Percentiles rank a stretch among this genome's conserved stretches.
These are phyloP conservation scores for Neurospora sp. DNA, from an alignment of 2,329 filamentous ascomycete species.

Conservation along the genomic window DNA sequence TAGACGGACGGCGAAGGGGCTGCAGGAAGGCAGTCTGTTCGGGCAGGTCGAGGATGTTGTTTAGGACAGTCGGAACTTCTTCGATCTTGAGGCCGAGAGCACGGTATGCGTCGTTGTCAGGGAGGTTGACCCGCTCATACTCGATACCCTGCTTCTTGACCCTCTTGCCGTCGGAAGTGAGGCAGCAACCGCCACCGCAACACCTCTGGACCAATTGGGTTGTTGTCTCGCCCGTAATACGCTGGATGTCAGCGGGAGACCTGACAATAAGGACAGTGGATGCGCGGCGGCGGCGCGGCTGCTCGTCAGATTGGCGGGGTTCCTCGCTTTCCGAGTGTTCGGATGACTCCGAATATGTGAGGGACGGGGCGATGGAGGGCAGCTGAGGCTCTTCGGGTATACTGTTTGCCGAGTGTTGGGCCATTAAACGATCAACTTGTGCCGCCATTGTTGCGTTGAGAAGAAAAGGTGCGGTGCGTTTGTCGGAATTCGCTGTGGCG, in stretches of 20 bases:
- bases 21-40: conserved; percentile 65
- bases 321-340: conserved; percentile 46
- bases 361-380: conserved; percentile 47
- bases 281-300: conserved; percentile 47
- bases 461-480: not conserved
- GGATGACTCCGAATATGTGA: conserved; percentile 52
- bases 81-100: conserved; percentile 69
- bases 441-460: conserved; percentile 22
- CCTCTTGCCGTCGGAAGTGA: conserved; percentile 30
- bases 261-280: conserved; percentile 59
- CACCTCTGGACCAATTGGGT: conserved; percentile 52
- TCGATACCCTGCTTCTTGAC: conserved; percentile 33
- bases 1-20: conserved; percentile 35
- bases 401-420: conserved; percentile 30
- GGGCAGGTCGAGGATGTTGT: conserved; percentile 61
- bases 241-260: conserved; percentile 50
- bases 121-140: conserved; percentile 45
- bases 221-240: conserved; percentile 54
- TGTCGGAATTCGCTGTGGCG: not conserved
- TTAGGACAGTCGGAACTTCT: conserved; percentile 63
- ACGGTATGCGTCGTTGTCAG: conserved; percentile 77
- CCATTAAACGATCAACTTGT: conserved; percentile 28
- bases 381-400: conserved; percentile 34
- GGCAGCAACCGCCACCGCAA: conserved; percentile 55
- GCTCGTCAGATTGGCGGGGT: conserved; percentile 28